A percentile compares a stretch with the other conserved stretches of the same genome.
Evolutionary conservation across 75 land plant genomes (phyloP).

Genomic region (Adiantum capillusveneris): DNA sequence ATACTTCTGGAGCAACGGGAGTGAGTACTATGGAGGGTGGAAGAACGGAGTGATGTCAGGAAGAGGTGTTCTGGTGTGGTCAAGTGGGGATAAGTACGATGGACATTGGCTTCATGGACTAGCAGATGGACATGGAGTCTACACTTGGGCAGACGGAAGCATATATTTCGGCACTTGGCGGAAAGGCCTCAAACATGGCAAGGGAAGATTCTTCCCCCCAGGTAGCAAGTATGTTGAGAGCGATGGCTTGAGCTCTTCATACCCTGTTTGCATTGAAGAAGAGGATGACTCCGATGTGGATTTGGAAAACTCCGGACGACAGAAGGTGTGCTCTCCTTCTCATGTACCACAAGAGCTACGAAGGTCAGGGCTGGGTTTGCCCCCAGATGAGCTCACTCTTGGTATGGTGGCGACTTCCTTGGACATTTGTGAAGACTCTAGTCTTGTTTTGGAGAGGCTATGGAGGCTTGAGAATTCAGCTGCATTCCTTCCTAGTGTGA

Average conservation of each 20-base stretch:
- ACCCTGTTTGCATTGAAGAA: neutral
- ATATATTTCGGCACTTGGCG: conserved; percentile 92
- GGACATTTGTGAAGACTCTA: too few relatives aligned
- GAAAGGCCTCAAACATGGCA: conserved; percentile 87
- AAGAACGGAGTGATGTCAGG: conserved; percentile 90
- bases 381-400: too few relatives aligned
- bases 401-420: too few relatives aligned
- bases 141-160: conserved; percentile 81
- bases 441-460: too few relatives aligned
- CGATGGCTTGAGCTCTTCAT: neutral
- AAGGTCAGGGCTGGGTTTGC: too few relatives aligned
- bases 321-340: conserved; percentile 4
- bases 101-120: conserved; percentile 85
- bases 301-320: neutral
- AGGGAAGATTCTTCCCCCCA: conserved; percentile 79
- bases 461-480: too few relatives aligned
- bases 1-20: conserved; percentile 77
- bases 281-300: neutral
- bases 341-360: neutral
- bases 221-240: conserved; percentile 32
- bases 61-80: conserved; percentile 85
- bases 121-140: conserved; percentile 91
- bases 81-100: conserved; percentile 76
- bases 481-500: too few relatives aligned
- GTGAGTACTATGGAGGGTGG: conserved; percentile 82